Base-by-base conservation (phyloP, 1,284 basidiomycete genomes). In the Hymenochaete sp. region DNA sequence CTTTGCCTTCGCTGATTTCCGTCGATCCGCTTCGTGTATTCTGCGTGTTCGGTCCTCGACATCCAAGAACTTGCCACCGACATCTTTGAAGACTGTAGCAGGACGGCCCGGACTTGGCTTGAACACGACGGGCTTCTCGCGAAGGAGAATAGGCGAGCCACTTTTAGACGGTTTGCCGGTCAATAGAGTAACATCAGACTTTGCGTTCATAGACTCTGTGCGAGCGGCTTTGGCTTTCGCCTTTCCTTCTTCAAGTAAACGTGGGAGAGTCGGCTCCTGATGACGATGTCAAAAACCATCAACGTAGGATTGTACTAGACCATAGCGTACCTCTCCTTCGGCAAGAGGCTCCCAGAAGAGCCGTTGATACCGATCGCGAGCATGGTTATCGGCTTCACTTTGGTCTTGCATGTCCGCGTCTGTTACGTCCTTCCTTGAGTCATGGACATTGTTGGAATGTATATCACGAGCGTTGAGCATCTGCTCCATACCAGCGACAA, bases 271-370 rank as follows among this genome's bases (percentile, higher is more conserved):
- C 8, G 78, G 74, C 56, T 77, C 71, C 82, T 83, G 48, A 36
- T 2, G 19, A 22, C 19, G 21, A 26, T 35, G 21, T n/a, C 35
- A 13, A 36, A 39, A 42, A 6, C 22, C 32, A 39, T 24, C 13
- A 38, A 21, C 14, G 13, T 38, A n/a, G 29, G 9, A 14, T 36
- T 28, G 3, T 65, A 16, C 6, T n/a, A 11, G 38, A 21, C 25
- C 4, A 25, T 9, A 16, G 25, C 76, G 35, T 56, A 83, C 83
- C 59, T 73, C 61, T 51, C 72, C 73, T 54, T 86, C 83, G 10
- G 68, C 67, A 25, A 79, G 70, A 37, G 79, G 74, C 58, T 87
- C 83, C 81, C 82, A 87, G 60, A 82, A 85, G 42, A 76, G 63
- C 28, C 79, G 71, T 53, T 81, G 75, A 56, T 85, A 85, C 11